These are phyloP conservation scores for Aurinia saxatilis DNA, from an alignment of 345 rosid genomes.

Conservation along the genomic window DNA sequence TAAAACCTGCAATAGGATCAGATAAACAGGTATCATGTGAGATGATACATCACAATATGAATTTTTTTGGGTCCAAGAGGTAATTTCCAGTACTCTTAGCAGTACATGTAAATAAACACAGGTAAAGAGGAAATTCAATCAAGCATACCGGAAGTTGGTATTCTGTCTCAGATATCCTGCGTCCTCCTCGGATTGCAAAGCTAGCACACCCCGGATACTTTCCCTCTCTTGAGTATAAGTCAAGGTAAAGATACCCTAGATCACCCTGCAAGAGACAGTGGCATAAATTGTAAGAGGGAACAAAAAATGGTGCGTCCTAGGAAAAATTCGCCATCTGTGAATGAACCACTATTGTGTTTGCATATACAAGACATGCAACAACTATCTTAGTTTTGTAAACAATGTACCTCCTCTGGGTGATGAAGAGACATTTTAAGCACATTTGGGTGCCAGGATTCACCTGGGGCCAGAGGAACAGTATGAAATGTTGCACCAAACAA, in stretches of 20 bases:
- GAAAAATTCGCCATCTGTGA: neutral
- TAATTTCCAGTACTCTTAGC: neutral
- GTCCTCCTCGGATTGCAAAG: constrained; percentile 87
- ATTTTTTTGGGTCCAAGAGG: neutral
- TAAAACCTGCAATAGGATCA: constrained; percentile 52
- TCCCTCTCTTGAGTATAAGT: constrained; percentile 72
- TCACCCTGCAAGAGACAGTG: constrained; percentile 57
- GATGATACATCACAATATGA: neutral
- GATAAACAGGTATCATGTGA: constrained; percentile 8
- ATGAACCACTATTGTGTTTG: neutral
- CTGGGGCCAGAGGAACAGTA: constrained; percentile 56
- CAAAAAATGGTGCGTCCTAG: neutral
- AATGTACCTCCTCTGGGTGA: constrained; percentile 87
- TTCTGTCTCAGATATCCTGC: constrained; percentile 69
- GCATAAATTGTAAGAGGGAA: constrained; percentile 5
- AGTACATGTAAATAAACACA: neutral
- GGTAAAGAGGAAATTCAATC: neutral
- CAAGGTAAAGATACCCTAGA: constrained; percentile 86
- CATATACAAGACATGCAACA: neutral
- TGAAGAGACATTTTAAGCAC: constrained; percentile 78
- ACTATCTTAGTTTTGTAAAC: neutral
- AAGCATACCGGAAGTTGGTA: constrained; percentile 89
- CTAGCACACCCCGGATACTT: constrained; percentile 98
- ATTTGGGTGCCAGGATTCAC: constrained; percentile 96
- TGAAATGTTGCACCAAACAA: constrained; percentile 76